Evolutionary conservation across 2,329 filamentous ascomycete genomes (phyloP).

Genomic region (Xylaria sp.): DNA sequence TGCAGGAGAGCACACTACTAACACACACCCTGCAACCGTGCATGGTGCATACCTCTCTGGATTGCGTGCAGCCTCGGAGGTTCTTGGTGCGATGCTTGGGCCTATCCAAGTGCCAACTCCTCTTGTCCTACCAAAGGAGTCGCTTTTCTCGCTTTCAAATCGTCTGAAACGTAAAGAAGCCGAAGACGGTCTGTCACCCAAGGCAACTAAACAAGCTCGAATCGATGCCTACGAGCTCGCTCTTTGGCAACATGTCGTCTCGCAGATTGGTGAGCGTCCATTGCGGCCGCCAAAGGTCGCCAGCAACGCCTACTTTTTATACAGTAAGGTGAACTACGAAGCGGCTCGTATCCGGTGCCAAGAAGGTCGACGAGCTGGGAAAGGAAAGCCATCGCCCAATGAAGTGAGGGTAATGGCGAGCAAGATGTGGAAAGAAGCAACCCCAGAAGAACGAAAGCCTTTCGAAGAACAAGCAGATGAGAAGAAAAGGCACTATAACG

Average conservation of each 20-base stretch:
- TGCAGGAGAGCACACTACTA: constrained; percentile 95
- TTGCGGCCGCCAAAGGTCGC: constrained; percentile 77
- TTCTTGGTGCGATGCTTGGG: constrained; percentile 83
- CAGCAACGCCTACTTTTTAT: constrained; percentile 89
- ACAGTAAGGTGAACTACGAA: constrained; percentile 83
- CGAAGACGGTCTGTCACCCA: constrained; percentile 49
- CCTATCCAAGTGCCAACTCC: constrained; percentile 81
- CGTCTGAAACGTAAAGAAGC: constrained; percentile 65
- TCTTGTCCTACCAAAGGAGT: constrained; percentile 74
- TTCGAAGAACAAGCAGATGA: constrained; percentile 79
- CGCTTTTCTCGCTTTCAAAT: constrained; percentile 43
- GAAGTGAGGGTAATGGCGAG: constrained; percentile 88
- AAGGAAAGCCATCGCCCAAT: constrained; percentile 75
- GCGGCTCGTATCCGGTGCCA: constrained; percentile 69
- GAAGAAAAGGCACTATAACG: constrained; percentile 74
- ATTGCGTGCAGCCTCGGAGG: constrained; percentile 86
- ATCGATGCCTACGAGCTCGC: constrained; percentile 68
- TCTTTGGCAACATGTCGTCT: constrained; percentile 62
- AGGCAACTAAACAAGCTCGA: constrained; percentile 63
- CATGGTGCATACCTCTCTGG: constrained; percentile 97
- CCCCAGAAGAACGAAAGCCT: constrained; percentile 76
- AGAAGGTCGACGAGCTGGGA: constrained; percentile 71
- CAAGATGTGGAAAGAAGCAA: constrained; percentile 87
- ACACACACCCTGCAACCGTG: constrained; percentile 94
- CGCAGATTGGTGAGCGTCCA: constrained; percentile 78